phyloP scores from a whole-genome alignment of 2,329 filamentous ascomycete genomes.

The Rhinocladiella mackenziei region DNA sequence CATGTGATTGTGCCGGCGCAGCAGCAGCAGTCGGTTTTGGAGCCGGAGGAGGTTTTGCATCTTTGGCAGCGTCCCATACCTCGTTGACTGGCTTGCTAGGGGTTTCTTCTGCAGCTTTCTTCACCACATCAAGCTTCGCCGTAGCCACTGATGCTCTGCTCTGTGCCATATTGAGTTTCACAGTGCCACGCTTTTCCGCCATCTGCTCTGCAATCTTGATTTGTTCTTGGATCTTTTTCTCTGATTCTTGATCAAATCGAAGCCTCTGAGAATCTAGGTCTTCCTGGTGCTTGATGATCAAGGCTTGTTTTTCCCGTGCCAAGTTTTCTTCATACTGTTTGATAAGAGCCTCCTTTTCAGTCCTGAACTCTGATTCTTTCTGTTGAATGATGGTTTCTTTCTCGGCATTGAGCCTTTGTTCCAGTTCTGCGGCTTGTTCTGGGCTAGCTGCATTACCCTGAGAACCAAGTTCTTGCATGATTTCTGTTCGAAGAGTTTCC shows the following conservation, averaged over 20 bases:
- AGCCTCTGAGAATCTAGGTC: constrained; percentile 61
- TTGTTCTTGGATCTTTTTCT: constrained; percentile 45
- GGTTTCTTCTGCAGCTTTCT: constrained; percentile 78
- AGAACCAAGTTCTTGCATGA: constrained; percentile 26
- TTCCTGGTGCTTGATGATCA: constrained; percentile 50
- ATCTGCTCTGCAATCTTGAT: constrained; percentile 52
- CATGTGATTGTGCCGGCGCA: constrained; percentile 15
- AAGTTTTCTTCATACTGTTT: constrained; percentile 39
- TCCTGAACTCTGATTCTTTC: constrained; percentile 41
- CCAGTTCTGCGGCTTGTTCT: constrained; percentile 16
- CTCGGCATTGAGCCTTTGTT: constrained; percentile 22
- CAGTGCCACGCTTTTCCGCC: constrained; percentile 67
- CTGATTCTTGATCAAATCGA: constrained; percentile 44
- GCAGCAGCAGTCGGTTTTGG: constrained; percentile 18
- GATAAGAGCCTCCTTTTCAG: constrained; percentile 37
- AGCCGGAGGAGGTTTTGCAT: constrained; percentile 51
- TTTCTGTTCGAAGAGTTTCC: constrained; percentile 35
- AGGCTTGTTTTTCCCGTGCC: constrained; percentile 39
- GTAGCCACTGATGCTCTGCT: constrained; percentile 60
- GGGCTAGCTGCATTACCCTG: constrained; percentile 7
- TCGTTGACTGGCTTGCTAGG: constrained; percentile 78
- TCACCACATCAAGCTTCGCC: constrained; percentile 73
- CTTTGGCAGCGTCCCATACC: constrained; percentile 79
- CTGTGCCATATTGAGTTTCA: constrained; percentile 75
- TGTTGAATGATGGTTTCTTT: constrained; percentile 32